Evolutionary conservation across 805 yeast species (phyloP), one percentile per base, ranked within the genome.

Genomic region (Cyberlindnera lachancei): DNA sequence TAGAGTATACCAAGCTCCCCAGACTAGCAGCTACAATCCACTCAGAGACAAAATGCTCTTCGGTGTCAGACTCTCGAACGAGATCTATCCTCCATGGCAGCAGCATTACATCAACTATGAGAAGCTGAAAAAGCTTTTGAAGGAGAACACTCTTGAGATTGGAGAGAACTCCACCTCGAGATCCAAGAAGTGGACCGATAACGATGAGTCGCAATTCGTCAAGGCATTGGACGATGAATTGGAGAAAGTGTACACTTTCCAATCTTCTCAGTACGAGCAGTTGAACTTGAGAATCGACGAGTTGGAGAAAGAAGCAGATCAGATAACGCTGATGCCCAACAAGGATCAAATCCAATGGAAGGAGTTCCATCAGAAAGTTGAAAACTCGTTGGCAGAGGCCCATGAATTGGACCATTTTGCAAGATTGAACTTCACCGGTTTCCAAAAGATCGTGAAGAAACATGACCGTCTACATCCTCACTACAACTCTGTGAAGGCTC

Each of bases 341-440:
- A 44, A 66, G 32, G 52, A 51, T 7, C 45, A 51, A 27, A 68
- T 82, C 41, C 79, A 85, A 40, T 70, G 82, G 38, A 67, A 64
- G 20, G 47, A 58, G 16, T 81, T 86, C 48, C 85, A 83, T 47
- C 58, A 59, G 21, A 72, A 75, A 34, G 65, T 92, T 45, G 98
- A 92, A 51, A 76, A 75, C 38, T 63, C 79, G 18, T 64, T 92
- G 38, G 69, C 75, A 9, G 68, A 74, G 46, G 84, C 97, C 9
- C 84, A 82, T 48, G 90, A 85, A 50, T 65, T 92, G 46, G 96
- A 88, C 55, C 84, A 76, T 53, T 92, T 92, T 61, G 80, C 94
- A 25, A 71, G 98, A 50, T 60, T 90, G 45, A 92, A 92, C 60
- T 92, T 80, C 63, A 90, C 98, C 11, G 98, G 96, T 2, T 90